Base-by-base conservation (phyloP, 2,329 filamentous ascomycete genomes). In the Hirsutella minnesotensis region DNA sequence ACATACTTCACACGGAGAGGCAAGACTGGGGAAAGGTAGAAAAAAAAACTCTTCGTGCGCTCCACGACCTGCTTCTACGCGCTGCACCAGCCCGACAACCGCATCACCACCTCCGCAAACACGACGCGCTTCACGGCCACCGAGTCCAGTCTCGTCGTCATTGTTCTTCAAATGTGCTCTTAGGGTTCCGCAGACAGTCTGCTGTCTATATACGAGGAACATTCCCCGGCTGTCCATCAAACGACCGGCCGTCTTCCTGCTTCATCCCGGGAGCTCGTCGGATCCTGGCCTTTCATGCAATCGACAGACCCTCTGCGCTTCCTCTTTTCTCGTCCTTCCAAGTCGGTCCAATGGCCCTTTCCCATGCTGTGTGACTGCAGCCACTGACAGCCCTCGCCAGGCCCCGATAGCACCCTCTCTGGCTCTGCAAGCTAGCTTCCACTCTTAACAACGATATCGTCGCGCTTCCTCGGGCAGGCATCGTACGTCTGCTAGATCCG, bases 271-370 rank as follows among this genome's bases (percentile, higher is more conserved):
- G n/a, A 9, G 38, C 46, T 40, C 38, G 30, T 38, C 35, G 10
- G n/a, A 9, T 27, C 10, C 47, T 55, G 57, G 61, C 69, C 66
- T 78, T 86, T 79, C 81, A 95, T 95, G 88, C 89, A 79, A 83
- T 82, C 77, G 66, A 84, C 82, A 70, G 86, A 94, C 68, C 80
- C 94, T 60, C 79, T 94, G 62, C 85, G 87, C 70, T 92, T 94
- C 72, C 79, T 95, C 57, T 94, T 86, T 63, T 92, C 60, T 34
- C 60, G 92, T 75, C 87, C 87, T 62, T 86, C 86, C 66, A 94
- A 94, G 88, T 94, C 69, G 62, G 84, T 31, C 13, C 18, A n/a
- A 10, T 15, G 12, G 19, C 20, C 40, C 12, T 19, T 22, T 2
- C 13, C 9, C 9, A 10, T 16, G 15, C 9, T 24, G 18, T 31